Conservation (phyloP, 23 red algal genomes). For the Agarophyton chilense region DNA sequence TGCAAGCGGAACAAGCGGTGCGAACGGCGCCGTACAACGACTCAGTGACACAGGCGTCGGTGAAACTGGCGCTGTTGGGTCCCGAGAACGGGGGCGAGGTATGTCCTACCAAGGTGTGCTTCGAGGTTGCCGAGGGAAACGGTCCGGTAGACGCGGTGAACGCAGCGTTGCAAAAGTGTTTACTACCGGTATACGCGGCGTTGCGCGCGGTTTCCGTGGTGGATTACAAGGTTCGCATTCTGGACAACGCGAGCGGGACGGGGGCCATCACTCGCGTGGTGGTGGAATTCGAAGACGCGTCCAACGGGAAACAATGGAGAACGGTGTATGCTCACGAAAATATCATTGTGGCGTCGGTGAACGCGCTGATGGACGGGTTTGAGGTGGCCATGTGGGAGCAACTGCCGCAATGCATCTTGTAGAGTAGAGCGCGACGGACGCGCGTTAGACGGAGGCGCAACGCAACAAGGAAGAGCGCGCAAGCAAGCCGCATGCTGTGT, state of each 20-base stretch:
- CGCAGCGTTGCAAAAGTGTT: conserved; percentile 71
- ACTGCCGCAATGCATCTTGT: conserved; percentile 54
- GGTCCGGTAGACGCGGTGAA: conserved; percentile 98
- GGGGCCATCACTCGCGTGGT: conserved; percentile 88
- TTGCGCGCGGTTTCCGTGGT: conserved; percentile 72
- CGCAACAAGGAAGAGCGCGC: too few relatives aligned
- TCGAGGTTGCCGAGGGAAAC: conserved; percentile 94
- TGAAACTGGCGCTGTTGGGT: conserved; percentile 70
- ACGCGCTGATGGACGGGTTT: conserved; percentile 95
- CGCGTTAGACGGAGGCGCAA: too few relatives aligned
- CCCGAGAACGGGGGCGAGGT: conserved; percentile 39
- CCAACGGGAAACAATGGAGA: conserved; percentile 71
- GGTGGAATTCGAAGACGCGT: conserved; percentile 83
- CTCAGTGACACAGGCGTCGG: conserved; percentile 68
- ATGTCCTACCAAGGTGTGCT: conserved; percentile 74
- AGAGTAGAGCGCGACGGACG: too few relatives aligned
- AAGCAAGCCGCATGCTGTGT: too few relatives aligned
- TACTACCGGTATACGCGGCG: conserved; percentile 50
- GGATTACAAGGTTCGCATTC: conserved; percentile 99
- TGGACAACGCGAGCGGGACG: conserved; percentile 88
- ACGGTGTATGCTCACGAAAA: conserved; percentile 96
- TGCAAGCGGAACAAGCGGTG: too few relatives aligned
- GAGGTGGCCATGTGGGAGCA: conserved; percentile 79
- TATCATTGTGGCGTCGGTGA: conserved; percentile 96
- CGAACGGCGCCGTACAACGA: conserved; percentile 43